Evolutionary conservation across 352 stramenopile genomes (phyloP).

Genomic region (Pythium insidiosum): DNA sequence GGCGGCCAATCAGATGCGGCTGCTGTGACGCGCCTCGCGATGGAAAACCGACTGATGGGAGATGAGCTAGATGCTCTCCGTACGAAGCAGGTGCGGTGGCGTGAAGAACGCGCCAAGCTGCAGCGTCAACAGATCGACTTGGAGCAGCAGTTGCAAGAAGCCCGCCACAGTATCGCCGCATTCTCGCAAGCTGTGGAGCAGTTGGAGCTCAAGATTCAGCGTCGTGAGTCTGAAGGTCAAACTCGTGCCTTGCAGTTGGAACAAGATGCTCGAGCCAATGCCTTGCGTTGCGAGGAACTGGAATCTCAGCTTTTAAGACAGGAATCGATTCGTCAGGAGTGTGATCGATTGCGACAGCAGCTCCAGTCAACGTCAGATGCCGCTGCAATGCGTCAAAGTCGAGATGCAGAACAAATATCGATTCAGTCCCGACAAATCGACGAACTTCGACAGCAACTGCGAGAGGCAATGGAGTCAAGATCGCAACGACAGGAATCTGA

Average conservation of each 20-base stretch:
- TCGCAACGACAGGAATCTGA: too few species aligned
- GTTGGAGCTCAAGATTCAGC: constrained; percentile 73
- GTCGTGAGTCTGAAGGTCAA: constrained; percentile 54
- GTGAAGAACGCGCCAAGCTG: constrained; percentile 30
- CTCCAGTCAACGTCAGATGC: too few species aligned
- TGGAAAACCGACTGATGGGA: constrained; percentile 46
- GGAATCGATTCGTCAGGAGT: too few species aligned
- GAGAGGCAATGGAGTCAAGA: too few species aligned
- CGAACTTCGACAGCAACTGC: too few species aligned
- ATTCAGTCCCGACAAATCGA: too few species aligned
- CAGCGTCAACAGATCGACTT: constrained; percentile 38
- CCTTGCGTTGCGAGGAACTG: too few species aligned
- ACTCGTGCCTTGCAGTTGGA: constrained; percentile 45
- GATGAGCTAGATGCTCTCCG: constrained; percentile 48
- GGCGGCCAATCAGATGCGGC: constrained; percentile 7
- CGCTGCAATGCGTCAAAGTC: too few species aligned
- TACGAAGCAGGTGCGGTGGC: constrained; percentile 28
- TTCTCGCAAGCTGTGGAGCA: constrained; percentile 68
- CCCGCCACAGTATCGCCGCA: constrained; percentile 38
- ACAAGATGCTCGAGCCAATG: constrained; percentile 34
- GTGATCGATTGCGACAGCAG: too few species aligned
- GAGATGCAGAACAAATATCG: too few species aligned
- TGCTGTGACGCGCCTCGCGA: constrained; percentile 34
- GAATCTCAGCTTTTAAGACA: too few species aligned
- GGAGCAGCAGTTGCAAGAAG: constrained; percentile 51